Percentiles rank a stretch among this genome's conserved stretches.
phyloP scores from a whole-genome alignment of 208 protist species.

The Leishmania lainsoni region DNA sequence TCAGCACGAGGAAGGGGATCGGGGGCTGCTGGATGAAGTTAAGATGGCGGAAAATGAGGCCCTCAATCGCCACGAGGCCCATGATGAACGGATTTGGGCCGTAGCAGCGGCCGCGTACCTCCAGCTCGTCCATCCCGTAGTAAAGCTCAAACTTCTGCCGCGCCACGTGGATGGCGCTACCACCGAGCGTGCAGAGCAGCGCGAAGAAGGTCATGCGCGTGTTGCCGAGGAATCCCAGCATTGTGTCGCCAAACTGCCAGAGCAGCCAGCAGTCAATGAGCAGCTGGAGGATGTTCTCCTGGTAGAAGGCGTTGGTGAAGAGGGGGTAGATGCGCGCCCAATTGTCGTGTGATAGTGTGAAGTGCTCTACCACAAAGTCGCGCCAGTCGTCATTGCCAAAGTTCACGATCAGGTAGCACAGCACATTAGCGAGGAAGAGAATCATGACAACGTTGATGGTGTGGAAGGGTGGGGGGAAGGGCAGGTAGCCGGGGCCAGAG shows the following conservation, averaged over 20 bases:
- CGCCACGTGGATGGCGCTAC: slow-evolving; percentile 77
- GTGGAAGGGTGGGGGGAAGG: slow-evolving; percentile 86
- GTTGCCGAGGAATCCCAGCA: slow-evolving; percentile 87
- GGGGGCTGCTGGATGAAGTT: slow-evolving; percentile 93
- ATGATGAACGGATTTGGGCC: slow-evolving; percentile 89
- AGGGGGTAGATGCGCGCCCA: slow-evolving; percentile 77
- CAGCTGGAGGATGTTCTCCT: slow-evolving; percentile 89
- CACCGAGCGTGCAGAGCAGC: slow-evolving; percentile 68
- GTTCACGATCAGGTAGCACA: slow-evolving; percentile 84
- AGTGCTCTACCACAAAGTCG: slow-evolving; percentile 88
- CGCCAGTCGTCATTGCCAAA: slow-evolving; percentile 76
- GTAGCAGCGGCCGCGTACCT: slow-evolving; percentile 87
- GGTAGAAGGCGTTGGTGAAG: slow-evolving; percentile 87
- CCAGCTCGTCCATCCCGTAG: slow-evolving; percentile 85
- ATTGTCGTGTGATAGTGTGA: slow-evolving; percentile 88
- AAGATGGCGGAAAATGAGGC: slow-evolving; percentile 88
- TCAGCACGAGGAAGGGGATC: slow-evolving; percentile 87
- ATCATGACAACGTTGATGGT: slow-evolving; percentile 90
- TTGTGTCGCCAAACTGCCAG: slow-evolving; percentile 83
- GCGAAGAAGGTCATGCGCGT: slow-evolving; percentile 80
- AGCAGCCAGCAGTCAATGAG: slow-evolving; percentile 88
- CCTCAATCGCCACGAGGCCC: slow-evolving; percentile 83
- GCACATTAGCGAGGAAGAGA: slow-evolving; percentile 73
- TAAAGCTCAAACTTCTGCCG: slow-evolving; percentile 83
- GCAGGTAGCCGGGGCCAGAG: slow-evolving; percentile 74